A percentile compares a stretch with the other conserved stretches of the same genome.
phyloP scores from a whole-genome alignment of 2,329 filamentous ascomycete genomes.

The Xylaria sp. region DNA sequence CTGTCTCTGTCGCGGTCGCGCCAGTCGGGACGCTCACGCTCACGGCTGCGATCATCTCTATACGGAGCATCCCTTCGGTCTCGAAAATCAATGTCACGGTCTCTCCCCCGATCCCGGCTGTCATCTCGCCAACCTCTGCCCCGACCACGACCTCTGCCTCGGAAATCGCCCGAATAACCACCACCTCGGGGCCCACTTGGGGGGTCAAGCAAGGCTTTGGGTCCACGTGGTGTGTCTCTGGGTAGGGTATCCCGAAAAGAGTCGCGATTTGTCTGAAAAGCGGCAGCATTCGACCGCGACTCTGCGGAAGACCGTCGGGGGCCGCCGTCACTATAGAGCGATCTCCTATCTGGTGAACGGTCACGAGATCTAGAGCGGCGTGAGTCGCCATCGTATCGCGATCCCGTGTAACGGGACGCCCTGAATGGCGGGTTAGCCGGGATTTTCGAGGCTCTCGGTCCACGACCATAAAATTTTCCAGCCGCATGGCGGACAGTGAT shows the following conservation, averaged over 20 bases:
- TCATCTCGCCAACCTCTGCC: constrained; percentile 71
- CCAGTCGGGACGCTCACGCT: constrained; percentile 64
- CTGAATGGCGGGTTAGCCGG: constrained; percentile 47
- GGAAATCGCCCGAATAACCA: constrained; percentile 73
- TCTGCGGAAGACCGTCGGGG: constrained; percentile 75
- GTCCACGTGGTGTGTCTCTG: constrained; percentile 82
- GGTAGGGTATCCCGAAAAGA: constrained; percentile 65
- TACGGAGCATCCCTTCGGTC: constrained; percentile 64
- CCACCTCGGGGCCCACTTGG: constrained; percentile 75
- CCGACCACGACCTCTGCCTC: constrained; percentile 66
- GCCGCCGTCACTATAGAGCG: constrained; percentile 71
- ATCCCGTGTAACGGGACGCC: constrained; percentile 65
- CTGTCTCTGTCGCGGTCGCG: constrained; percentile 64
- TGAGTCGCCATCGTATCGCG: constrained; percentile 70
- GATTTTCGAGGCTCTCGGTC: constrained; percentile 5
- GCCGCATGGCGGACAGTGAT: neutral
- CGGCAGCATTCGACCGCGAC: constrained; percentile 64
- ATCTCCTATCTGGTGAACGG: constrained; percentile 71
- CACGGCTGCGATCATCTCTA: constrained; percentile 69
- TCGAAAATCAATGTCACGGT: constrained; percentile 69
- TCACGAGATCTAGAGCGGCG: constrained; percentile 75
- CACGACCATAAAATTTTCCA: neutral
- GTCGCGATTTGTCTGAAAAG: constrained; percentile 71
- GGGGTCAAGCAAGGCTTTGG: constrained; percentile 79
- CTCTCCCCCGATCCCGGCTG: constrained; percentile 68